These are phyloP conservation scores for Cyberlindnera euphorbiae DNA, from an alignment of 805 yeast genomes.

Conservation along the genomic window DNA sequence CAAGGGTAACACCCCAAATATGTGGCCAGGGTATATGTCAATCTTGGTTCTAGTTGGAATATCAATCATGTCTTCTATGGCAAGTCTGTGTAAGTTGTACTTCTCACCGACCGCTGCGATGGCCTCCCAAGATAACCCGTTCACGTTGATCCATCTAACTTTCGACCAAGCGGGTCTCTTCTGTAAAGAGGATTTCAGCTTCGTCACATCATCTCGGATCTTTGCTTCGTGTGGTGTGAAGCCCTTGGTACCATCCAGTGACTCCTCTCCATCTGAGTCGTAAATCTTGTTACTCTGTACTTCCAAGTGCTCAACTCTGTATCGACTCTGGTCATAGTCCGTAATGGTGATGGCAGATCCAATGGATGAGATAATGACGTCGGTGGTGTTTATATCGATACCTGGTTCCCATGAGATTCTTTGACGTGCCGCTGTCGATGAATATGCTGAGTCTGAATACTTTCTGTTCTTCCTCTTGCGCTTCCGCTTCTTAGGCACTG, in stretches of 20 bases:
- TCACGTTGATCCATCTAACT: conserved; percentile 54
- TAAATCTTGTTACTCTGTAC: conserved; percentile 19
- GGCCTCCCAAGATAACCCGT: conserved; percentile 61
- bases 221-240: conserved; percentile 2
- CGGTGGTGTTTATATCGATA: conserved; percentile 45
- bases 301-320: conserved; percentile 33
- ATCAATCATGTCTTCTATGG: conserved; percentile 60
- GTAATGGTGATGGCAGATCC: conserved; percentile 52
- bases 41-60: conserved; percentile 56
- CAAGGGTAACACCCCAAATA: conserved; percentile 53
- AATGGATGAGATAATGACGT: conserved; percentile 43
- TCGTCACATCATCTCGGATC: conserved; percentile 20
- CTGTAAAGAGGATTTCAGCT: conserved; percentile 29
- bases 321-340: conserved; percentile 43
- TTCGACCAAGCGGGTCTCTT: conserved; percentile 42
- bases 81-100: conserved; percentile 47
- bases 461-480: conserved; percentile 19
- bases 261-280: conserved; percentile 29
- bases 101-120: conserved; percentile 40
- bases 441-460: conserved; percentile 34
- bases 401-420: conserved; percentile 59
- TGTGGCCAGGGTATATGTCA: conserved; percentile 46
- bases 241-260: background rate
- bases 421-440: conserved; percentile 31
- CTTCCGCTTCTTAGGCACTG: conserved; percentile 4